Conservation (phyloP, 805 yeast species). For the Millerozyma acaciae region DNA sequence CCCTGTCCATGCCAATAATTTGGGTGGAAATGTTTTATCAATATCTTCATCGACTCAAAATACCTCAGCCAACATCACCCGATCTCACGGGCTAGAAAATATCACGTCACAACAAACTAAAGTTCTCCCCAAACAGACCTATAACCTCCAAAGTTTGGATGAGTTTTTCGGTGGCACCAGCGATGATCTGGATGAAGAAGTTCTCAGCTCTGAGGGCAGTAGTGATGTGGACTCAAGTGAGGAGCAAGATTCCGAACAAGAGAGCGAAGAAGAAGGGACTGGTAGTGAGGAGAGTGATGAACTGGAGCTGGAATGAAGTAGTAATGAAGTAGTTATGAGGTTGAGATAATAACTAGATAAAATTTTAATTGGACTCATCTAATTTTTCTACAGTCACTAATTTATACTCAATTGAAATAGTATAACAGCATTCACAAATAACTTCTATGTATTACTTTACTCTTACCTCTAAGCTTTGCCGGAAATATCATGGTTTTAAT, state of each 20-base stretch:
- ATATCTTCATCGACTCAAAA: conserved; percentile 15
- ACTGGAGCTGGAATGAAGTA: too few species aligned
- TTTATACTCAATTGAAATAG: too few species aligned
- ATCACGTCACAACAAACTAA: conserved; percentile 8
- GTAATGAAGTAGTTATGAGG: too few species aligned
- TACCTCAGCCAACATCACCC: too few species aligned
- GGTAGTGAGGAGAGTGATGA: conserved; percentile 4
- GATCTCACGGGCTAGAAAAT: too few species aligned
- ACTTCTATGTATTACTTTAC: too few species aligned
- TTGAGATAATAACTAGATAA: too few species aligned
- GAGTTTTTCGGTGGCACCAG: conserved; percentile 66
- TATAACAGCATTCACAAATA: too few species aligned
- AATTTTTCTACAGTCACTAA: too few species aligned
- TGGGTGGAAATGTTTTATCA: conserved; percentile 10
- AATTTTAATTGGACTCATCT: too few species aligned
- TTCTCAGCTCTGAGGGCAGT: conserved; percentile 10
- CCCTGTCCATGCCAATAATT: conserved; percentile 13
- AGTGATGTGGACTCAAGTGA: conserved; percentile 7
- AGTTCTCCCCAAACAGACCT: conserved; percentile 27
- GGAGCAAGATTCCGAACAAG: conserved; percentile 11
- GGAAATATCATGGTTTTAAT: too few species aligned
- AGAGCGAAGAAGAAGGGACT: conserved; percentile 7
- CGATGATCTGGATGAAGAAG: conserved; percentile 11
- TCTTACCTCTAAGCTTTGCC: too few species aligned
- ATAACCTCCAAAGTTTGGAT: conserved; percentile 73